phyloP scores from a whole-genome alignment of 78 protist genomes.

The Capsaspora owczarzaki region DNA sequence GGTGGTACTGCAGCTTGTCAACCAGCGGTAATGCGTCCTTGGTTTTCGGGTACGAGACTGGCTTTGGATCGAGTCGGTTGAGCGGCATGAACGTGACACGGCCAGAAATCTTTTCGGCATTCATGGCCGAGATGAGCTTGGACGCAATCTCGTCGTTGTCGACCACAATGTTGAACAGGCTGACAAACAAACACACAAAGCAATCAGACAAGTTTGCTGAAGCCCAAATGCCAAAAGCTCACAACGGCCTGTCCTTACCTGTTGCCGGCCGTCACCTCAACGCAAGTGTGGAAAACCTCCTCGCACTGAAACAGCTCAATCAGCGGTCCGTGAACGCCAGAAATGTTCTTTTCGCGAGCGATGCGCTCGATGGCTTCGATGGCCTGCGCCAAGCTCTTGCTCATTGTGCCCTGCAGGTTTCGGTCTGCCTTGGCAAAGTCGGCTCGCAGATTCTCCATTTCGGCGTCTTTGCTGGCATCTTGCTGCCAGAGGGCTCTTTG shows the following conservation, averaged over 20 bases:
- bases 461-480: too few relatives aligned
- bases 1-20: slow-evolving; percentile 16
- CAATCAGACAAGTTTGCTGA: too few relatives aligned
- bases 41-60: neutral
- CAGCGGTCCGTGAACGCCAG: slow-evolving; percentile 84
- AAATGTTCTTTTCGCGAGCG: slow-evolving; percentile 19
- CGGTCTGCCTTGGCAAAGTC: neutral
- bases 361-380: slow-evolving; percentile 25
- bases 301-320: slow-evolving; percentile 69
- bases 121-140: slow-evolving; percentile 35
- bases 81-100: slow-evolving; percentile 92
- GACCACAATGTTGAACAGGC: slow-evolving; percentile 89
- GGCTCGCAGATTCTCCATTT: neutral
- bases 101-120: slow-evolving; percentile 41
- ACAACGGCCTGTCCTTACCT: too few relatives aligned
- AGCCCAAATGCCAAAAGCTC: neutral
- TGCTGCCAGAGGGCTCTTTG: too few relatives aligned
- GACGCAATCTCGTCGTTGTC: slow-evolving; percentile 69
- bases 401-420: neutral
- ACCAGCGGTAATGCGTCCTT: slow-evolving; percentile 26
- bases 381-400: neutral
- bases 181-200: slow-evolving; percentile 8
- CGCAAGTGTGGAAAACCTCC: slow-evolving; percentile 47
- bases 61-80: slow-evolving; percentile 21
- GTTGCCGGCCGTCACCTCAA: slow-evolving; percentile 81